phyloP scores from a whole-genome alignment of 768 basidiomycete genomes.

The Lactarius psammicola region DNA sequence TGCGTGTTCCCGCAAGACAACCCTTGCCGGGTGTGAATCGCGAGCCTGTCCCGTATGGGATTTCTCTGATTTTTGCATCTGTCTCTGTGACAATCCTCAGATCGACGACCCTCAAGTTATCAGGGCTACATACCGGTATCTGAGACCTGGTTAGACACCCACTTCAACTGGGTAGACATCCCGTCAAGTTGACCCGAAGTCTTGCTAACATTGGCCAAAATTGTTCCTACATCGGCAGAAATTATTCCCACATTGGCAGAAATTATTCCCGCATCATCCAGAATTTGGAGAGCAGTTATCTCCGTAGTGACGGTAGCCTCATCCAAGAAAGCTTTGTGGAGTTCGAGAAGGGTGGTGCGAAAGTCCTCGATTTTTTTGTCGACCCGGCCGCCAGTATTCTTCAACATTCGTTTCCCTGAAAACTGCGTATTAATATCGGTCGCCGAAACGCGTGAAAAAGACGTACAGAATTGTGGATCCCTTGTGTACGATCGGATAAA shows the following conservation, averaged over 20 bases:
- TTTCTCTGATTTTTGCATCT: conserved; percentile 1
- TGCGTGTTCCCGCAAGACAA: neutral
- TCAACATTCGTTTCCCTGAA: neutral
- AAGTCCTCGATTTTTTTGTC: neutral
- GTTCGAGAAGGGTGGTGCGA: neutral
- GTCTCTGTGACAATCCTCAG: neutral
- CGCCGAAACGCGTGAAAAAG: neutral
- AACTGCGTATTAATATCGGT: neutral
- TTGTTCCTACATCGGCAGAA: neutral
- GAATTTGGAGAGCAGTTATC: neutral
- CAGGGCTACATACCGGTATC: neutral
- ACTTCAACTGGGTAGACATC: neutral
- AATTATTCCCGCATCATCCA: neutral
- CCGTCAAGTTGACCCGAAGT: neutral
- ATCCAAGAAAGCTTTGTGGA: neutral
- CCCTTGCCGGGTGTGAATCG: neutral
- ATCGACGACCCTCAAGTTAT: neutral
- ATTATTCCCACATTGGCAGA: neutral
- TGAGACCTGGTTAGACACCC: neutral
- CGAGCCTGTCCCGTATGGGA: neutral
- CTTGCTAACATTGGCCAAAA: neutral
- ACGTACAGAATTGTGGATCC: neutral
- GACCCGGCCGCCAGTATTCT: neutral
- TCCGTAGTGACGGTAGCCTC: neutral
- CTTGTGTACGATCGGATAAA: neutral